Percentiles rank a stretch among this genome's conserved stretches.
These are phyloP conservation scores for Termitomyces sp. DNA, from an alignment of 768 basidiomycete genomes.

Conservation along the genomic window DNA sequence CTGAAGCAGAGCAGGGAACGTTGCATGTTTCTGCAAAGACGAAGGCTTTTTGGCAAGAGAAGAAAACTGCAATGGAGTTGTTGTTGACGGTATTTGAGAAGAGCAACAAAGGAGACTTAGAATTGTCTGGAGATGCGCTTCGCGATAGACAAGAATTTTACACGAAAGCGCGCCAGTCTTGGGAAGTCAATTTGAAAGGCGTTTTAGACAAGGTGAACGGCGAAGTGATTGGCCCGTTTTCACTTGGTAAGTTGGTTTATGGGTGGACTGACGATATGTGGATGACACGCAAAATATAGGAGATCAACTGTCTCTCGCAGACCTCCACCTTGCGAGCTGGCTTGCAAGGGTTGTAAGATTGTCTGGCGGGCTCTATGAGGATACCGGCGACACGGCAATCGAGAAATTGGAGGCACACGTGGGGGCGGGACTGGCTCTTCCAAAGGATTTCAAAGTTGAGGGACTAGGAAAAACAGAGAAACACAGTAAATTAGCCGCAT, in stretches of 20 bases:
- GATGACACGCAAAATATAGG: conserved; percentile 39
- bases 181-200: conserved; percentile 44
- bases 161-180: conserved; percentile 39
- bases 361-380: conserved; percentile 32
- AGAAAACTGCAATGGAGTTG: conserved; percentile 36
- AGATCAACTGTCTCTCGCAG: conserved; percentile 78
- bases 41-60: conserved; percentile 55
- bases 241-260: conserved; percentile 46
- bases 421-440: conserved; percentile 37
- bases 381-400: conserved; percentile 47
- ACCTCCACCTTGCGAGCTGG: conserved; percentile 79
- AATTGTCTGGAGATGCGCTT: conserved; percentile 34
- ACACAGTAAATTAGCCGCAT: conserved; percentile 52
- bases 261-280: conserved; percentile 30
- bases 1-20: conserved; percentile 42
- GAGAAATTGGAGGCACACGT: conserved; percentile 47
- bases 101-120: conserved; percentile 32
- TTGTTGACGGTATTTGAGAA: conserved; percentile 41
- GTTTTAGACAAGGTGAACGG: conserved; percentile 43
- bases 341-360: conserved; percentile 53
- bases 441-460: conserved; percentile 32
- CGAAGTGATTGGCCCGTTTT: conserved; percentile 59
- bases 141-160: conserved; percentile 45
- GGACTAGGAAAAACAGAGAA: conserved; percentile 18
- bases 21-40: conserved; percentile 58